Conservation (phyloP, 2,329 filamentous ascomycete genomes). For the Calonectria pseudoturangicola region DNA sequence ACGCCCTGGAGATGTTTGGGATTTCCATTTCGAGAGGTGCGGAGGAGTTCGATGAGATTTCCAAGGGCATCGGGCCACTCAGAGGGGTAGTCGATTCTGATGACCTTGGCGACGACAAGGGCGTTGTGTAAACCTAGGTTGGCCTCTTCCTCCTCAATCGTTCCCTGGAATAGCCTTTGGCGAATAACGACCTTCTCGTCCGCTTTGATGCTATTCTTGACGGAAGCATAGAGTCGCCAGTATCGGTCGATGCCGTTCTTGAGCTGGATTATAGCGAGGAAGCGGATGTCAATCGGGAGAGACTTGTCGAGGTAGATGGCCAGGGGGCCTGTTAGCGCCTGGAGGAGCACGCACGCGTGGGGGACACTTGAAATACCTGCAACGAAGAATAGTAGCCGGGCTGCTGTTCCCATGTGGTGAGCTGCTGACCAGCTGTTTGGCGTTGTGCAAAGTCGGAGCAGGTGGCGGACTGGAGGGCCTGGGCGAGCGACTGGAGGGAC, state of each 20-base stretch:
- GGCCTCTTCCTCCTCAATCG: slow-evolving; percentile 84
- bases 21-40: slow-evolving; percentile 70
- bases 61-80: slow-evolving; percentile 84
- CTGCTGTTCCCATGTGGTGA: slow-evolving; percentile 82
- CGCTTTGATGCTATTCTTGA: slow-evolving; percentile 79
- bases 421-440: slow-evolving; percentile 81
- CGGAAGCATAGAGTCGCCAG: slow-evolving; percentile 81
- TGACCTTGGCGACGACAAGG: slow-evolving; percentile 89
- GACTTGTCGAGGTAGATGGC: slow-evolving; percentile 87
- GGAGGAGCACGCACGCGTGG: background rate
- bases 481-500: slow-evolving; percentile 77
- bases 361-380: slow-evolving; percentile 68
- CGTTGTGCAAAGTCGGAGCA: slow-evolving; percentile 78
- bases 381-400: slow-evolving; percentile 80
- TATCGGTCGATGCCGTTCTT: slow-evolving; percentile 98
- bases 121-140: slow-evolving; percentile 91
- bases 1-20: slow-evolving; percentile 81
- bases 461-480: slow-evolving; percentile 77
- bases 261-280: slow-evolving; percentile 93
- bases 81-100: slow-evolving; percentile 90
- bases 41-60: slow-evolving; percentile 78
- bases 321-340: slow-evolving; percentile 64
- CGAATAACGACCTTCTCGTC: slow-evolving; percentile 88
- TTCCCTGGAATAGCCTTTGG: slow-evolving; percentile 83
- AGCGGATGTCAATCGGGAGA: slow-evolving; percentile 85